Base-by-base conservation (phyloP, 306 rosid species). In the Crataegus laevigata region DNA sequence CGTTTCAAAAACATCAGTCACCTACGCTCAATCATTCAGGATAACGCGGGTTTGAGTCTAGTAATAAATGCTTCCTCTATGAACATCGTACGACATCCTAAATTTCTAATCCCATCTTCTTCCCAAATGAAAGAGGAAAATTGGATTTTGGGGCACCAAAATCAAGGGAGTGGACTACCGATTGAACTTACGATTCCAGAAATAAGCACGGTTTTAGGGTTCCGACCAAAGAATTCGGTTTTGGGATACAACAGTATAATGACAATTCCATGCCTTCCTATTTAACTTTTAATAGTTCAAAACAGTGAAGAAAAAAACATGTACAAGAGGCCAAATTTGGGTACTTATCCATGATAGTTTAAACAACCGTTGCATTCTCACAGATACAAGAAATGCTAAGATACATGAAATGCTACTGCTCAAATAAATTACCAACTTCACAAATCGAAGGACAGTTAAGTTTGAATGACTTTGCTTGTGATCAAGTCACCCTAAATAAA, bases 361-460 rank as follows among this genome's bases (percentile, higher is more conserved):
- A 47, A 58, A 36, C 30, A 22, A n/a, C 55, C 54, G 26, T 18
- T 38, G 17, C 21, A 45, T 18, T 36, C 54, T 42, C 26, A 58
- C 36, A 24, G 57, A 45, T 29, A 60, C 55, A 58, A 30, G 64
- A 68, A 61, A 55, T 55, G 25, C 28, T n/a, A 21, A 22, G 61
- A n/a, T 29, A 3, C 61, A 55, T 1, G 61, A 55, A 55, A 61
- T 73, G 59, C 68, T n/a, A 28, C 59, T 29, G 82, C 74, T 38
- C 55, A 77, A 42, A 8, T 75, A 74, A 62, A 73, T 62, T 75
- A 69, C 66, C 75, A 24, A 66, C 60, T 76, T 61, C 57, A 76
- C 29, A 52, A 71, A 57, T 69, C 78, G 69, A 43, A 74, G 52
- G 74, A 68, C 70, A 38, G 65, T 62, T 38, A 28, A 78, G 65